A percentile compares a stretch with the other conserved stretches of the same genome.
Evolutionary conservation across 1,284 basidiomycete species (phyloP).

Genomic region (Agaricales sp.): DNA sequence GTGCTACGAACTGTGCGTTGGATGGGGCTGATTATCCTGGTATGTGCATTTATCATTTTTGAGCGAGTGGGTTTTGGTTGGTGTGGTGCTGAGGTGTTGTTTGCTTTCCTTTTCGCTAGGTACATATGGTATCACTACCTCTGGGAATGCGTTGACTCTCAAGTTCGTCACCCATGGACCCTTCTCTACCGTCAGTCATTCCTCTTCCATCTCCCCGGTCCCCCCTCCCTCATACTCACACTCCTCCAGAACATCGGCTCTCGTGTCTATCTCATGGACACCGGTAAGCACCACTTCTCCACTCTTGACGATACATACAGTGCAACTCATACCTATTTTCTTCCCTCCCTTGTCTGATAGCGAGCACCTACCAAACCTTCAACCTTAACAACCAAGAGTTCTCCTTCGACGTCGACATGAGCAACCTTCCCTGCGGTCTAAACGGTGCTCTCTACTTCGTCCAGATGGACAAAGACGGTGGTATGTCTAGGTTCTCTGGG

Average conservation of each 20-base stretch:
- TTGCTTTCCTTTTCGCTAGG: slow-evolving; percentile 11
- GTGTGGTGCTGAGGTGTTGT: neutral
- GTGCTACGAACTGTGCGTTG: slow-evolving; percentile 41
- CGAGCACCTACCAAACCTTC: slow-evolving; percentile 31
- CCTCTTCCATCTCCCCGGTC: neutral
- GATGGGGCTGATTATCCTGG: slow-evolving; percentile 46
- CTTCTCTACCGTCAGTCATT: slow-evolving; percentile 9
- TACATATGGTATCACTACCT: slow-evolving; percentile 33
- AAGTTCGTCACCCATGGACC: slow-evolving; percentile 33
- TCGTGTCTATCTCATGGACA: slow-evolving; percentile 32
- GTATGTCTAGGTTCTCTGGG: slow-evolving; percentile 27
- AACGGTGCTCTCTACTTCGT: slow-evolving; percentile 31
- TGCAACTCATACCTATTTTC: slow-evolving; percentile 9
- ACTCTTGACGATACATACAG: slow-evolving; percentile 14
- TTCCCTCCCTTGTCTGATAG: slow-evolving; percentile 9
- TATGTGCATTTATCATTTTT: slow-evolving; percentile 20
- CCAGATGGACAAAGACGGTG: slow-evolving; percentile 42
- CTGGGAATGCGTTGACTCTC: slow-evolving; percentile 36
- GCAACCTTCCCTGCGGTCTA: slow-evolving; percentile 43
- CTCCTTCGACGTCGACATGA: slow-evolving; percentile 43
- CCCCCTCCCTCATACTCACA: slow-evolving; percentile 18
- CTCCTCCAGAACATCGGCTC: slow-evolving; percentile 28
- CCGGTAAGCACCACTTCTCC: slow-evolving; percentile 22
- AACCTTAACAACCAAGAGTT: slow-evolving; percentile 39
- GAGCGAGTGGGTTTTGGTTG: neutral